Conservation (phyloP, 2,329 filamentous ascomycete species). For the Diplodia mutila region DNA sequence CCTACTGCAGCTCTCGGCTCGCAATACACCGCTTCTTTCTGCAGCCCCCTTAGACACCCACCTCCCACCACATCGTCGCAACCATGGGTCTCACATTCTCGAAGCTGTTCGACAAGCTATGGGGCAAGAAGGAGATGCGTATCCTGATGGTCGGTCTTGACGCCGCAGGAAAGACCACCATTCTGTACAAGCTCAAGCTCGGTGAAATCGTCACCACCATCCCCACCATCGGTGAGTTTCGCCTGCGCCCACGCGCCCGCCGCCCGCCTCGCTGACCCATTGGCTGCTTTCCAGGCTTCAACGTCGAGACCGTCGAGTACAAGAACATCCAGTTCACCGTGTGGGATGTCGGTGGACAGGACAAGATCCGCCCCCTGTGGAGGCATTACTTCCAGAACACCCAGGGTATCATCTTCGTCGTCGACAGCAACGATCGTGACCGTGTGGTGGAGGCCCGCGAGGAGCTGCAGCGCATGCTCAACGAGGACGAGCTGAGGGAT, state of each 20-base stretch:
- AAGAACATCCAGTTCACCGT: slow-evolving; percentile 99
- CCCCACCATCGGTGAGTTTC: slow-evolving; percentile 75
- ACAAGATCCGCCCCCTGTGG: slow-evolving; percentile 99
- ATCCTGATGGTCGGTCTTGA: slow-evolving; percentile 97
- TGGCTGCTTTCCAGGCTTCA: slow-evolving; percentile 65
- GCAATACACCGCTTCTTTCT: slow-evolving; percentile 24
- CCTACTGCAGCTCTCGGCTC: slow-evolving; percentile 12
- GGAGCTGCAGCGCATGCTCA: slow-evolving; percentile 95
- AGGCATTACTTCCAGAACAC: slow-evolving; percentile 98
- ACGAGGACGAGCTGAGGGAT: slow-evolving; percentile 97
- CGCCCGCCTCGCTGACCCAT: background rate
- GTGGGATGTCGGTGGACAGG: slow-evolving; percentile 99
- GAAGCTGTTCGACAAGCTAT: slow-evolving; percentile 98
- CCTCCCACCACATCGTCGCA: slow-evolving; percentile 46
- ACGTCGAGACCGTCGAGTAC: slow-evolving; percentile 99
- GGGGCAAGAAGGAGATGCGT: slow-evolving; percentile 98
- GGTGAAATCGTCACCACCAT: slow-evolving; percentile 98
- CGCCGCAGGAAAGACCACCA: slow-evolving; percentile 97
- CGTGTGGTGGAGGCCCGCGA: slow-evolving; percentile 91
- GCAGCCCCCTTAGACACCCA: slow-evolving; percentile 22
- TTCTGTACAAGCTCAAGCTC: slow-evolving; percentile 98
- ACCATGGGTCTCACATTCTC: slow-evolving; percentile 92
- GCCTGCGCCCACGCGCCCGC: background rate
- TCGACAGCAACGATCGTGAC: slow-evolving; percentile 89
- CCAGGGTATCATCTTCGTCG: slow-evolving; percentile 97